Base-by-base conservation (phyloP, 2,329 filamentous ascomycete species). In the Ophiostoma australiae region DNA sequence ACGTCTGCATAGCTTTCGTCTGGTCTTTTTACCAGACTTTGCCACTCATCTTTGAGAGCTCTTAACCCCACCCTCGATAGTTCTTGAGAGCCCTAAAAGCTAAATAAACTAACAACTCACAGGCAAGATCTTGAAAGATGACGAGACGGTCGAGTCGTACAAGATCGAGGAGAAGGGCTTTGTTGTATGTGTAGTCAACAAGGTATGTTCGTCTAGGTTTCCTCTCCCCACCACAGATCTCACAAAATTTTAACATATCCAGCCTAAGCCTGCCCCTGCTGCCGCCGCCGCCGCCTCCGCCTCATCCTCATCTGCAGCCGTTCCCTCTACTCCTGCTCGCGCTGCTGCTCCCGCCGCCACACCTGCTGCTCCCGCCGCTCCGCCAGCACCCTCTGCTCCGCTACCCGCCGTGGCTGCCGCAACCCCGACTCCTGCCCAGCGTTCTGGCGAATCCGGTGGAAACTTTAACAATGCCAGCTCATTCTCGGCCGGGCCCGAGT, bases 151-250 rank as follows among this genome's bases (percentile, higher is more conserved):
- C 76, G 93, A 93, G 81, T 94, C 92, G 58, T 98, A 98, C 85
- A 97, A 93, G 82, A 98, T 99, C 74, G 94, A 99, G 82, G 95
- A 98, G 87, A 99, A 98, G 86, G 95, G 95, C 52, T 99, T 98
- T 80, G 93, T 99, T 77, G 95, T 99, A 73, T 99, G 95, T 84
- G 97, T 99, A 89, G 90, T 97, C 77, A 93, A 92, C 79, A 98
- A 98, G 91, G 94, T 97, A 84, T 70, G 71, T 15, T 17, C 17
- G 39, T 37, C 58, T 17, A 63, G 1, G 5, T 17, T 27, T 10
- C 11, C 17, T 48, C 5, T 20, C 10, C 37, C n/a, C n/a, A 33
- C 13, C 7, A 33, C 58, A 33, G 6, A 63, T 13, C 13, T 17
- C 27, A 7, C 11, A 15, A 1, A 61, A 4, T 33, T 33, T n/a